Evolutionary conservation across 441 rosid species (phyloP).

Genomic region (Pelargonium cotyledonis): DNA sequence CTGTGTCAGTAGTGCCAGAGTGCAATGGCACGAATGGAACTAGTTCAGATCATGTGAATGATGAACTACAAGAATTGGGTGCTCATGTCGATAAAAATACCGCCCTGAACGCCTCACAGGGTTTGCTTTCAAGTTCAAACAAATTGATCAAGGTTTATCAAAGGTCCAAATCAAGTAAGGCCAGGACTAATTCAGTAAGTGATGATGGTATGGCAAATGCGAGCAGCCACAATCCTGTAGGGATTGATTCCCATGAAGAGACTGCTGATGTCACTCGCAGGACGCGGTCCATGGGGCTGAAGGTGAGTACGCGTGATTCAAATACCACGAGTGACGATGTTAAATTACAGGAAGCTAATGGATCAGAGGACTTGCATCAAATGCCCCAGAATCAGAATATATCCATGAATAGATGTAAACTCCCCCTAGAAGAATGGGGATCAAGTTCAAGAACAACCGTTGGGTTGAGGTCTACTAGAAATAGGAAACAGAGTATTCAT

Average conservation of each 20-base stretch:
- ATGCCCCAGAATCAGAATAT: constrained; percentile 19
- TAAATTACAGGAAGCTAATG: constrained; percentile 28
- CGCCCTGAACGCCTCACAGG: constrained; percentile 27
- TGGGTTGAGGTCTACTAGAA: constrained; percentile 76
- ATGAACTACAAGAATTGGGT: constrained; percentile 30
- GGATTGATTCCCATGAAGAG: constrained; percentile 34
- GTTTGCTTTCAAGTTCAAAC: constrained; percentile 36
- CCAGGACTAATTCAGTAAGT: constrained; percentile 35
- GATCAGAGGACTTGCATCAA: constrained; percentile 32
- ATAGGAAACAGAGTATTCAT: constrained; percentile 63
- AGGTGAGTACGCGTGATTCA: constrained; percentile 29
- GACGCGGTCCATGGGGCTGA: constrained; percentile 32
- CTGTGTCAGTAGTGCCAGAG: constrained; percentile 24
- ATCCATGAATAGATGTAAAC: constrained; percentile 37
- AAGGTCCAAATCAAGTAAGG: constrained; percentile 58
- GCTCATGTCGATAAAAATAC: constrained; percentile 33
- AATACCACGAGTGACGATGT: constrained; percentile 16
- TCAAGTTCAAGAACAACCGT: constrained; percentile 61
- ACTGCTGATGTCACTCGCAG: constrained; percentile 32
- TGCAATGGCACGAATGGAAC: constrained; percentile 15
- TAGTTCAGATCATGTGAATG: constrained; percentile 22
- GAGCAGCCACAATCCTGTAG: constrained; percentile 31
- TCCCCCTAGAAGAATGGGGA: constrained; percentile 54
- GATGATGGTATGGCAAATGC: constrained; percentile 32
- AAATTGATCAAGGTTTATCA: constrained; percentile 72